phyloP scores from a whole-genome alignment of 768 basidiomycete genomes.

The Tricholoma sp. region DNA sequence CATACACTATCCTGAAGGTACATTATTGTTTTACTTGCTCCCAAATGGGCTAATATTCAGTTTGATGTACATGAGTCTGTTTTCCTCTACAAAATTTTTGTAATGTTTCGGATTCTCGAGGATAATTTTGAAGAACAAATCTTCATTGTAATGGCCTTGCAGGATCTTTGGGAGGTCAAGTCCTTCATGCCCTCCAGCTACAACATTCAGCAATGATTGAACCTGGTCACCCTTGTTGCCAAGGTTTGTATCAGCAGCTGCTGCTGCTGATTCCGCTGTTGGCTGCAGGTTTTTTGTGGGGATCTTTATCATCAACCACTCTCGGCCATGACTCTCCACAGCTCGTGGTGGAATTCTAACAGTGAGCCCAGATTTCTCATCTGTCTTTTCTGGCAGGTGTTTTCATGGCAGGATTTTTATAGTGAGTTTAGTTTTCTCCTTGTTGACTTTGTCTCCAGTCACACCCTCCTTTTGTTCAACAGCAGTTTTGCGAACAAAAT shows the following conservation, averaged over 20 bases:
- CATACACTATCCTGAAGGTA: constrained; percentile 29
- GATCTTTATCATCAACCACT: not conserved
- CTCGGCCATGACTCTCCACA: not conserved
- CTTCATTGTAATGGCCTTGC: constrained; percentile 7
- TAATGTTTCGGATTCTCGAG: constrained; percentile 10
- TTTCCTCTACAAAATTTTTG: constrained; percentile 11
- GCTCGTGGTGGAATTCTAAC: no score
- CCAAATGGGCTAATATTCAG: constrained; percentile 30
- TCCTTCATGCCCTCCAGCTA: not conserved
- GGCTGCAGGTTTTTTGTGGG: not conserved
- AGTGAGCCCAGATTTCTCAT: no score
- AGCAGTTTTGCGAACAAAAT: constrained; percentile 8
- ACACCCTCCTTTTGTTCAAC: constrained; percentile 17
- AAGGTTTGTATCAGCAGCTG: not conserved
- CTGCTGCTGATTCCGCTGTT: no score
- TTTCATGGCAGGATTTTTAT: not conserved
- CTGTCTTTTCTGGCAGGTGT: no score
- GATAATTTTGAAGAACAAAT: constrained; percentile 13
- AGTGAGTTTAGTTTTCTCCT: not conserved
- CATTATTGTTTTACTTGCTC: constrained; percentile 24
- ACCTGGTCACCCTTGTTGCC: no score
- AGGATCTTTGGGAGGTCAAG: constrained; percentile 4
- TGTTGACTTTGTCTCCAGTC: not conserved
- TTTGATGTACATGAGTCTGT: constrained; percentile 13
- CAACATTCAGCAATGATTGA: not conserved